phyloP scores from a whole-genome alignment of 768 basidiomycete species.

The Infundibulicybe gibba region DNA sequence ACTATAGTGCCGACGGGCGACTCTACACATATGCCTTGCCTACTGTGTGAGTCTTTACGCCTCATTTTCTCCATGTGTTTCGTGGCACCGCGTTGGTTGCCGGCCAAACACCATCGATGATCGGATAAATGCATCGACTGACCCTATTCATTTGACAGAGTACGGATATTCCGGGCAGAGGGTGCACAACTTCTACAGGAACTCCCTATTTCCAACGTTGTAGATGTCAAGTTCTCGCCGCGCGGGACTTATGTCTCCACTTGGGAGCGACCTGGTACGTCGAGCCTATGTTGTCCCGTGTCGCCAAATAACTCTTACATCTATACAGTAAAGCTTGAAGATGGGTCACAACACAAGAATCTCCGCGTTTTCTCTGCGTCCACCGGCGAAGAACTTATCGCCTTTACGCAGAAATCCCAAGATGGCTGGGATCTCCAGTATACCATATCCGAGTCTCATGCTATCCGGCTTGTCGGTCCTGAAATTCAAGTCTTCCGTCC shows the following conservation, averaged over 20 bases:
- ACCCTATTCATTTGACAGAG: constrained; percentile 34
- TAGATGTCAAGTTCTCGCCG: constrained; percentile 91
- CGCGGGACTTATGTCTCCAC: constrained; percentile 91
- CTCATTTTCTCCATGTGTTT: constrained; percentile 12
- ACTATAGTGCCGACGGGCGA: constrained; percentile 85
- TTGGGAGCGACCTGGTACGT: constrained; percentile 85
- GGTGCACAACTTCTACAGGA: constrained; percentile 71
- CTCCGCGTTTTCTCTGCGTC: constrained; percentile 85
- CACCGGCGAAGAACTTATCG: constrained; percentile 81
- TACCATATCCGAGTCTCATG: constrained; percentile 86
- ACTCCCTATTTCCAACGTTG: constrained; percentile 66
- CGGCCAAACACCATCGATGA: background rate
- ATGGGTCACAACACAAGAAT: constrained; percentile 91
- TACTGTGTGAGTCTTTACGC: constrained; percentile 50
- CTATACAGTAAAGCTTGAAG: constrained; percentile 73
- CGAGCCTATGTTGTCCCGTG: background rate
- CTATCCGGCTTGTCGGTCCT: constrained; percentile 71
- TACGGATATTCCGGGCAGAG: constrained; percentile 76
- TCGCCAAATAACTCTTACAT: background rate
- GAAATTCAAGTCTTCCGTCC: constrained; percentile 87
- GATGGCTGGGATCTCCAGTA: constrained; percentile 93
- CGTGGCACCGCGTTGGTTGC: background rate
- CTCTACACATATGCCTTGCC: constrained; percentile 84
- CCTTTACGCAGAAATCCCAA: constrained; percentile 87
- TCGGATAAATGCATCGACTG: constrained; percentile 1